A percentile compares a stretch with the other conserved stretches of the same genome.
These are phyloP conservation scores for Candida montana DNA, from an alignment of 805 yeast genomes.

Conservation along the genomic window DNA sequence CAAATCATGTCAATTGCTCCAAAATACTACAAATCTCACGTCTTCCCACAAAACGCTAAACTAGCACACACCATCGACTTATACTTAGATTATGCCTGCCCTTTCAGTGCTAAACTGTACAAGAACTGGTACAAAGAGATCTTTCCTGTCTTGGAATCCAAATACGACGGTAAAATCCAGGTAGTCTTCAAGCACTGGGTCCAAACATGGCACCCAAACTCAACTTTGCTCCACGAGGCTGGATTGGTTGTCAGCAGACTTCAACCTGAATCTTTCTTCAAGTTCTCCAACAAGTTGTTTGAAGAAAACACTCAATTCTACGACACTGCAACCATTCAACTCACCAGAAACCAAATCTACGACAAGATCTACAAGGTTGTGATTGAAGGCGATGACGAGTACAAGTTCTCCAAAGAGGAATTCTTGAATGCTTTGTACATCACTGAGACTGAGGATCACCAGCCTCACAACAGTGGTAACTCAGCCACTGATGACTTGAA, in stretches of 20 bases:
- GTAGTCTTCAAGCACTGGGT: conserved; percentile 65
- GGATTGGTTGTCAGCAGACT: conserved; percentile 60
- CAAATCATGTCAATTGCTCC: conserved; percentile 25
- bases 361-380: conserved; percentile 47
- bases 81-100: conserved; percentile 74
- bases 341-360: conserved; percentile 53
- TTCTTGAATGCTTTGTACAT: conserved; percentile 27
- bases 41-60: conserved; percentile 12
- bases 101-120: conserved; percentile 63
- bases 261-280: conserved; percentile 50
- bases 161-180: conserved; percentile 46
- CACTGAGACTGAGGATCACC: conserved; percentile 22
- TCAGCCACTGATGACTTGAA: conserved; percentile 57
- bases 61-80: conserved; percentile 46
- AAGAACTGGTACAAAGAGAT: conserved; percentile 46
- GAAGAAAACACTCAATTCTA: conserved; percentile 48
- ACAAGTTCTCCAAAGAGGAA: conserved; percentile 23
- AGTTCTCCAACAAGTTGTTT: conserved; percentile 51
- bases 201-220: conserved; percentile 88
- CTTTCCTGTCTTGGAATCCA: conserved; percentile 44
- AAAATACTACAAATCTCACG: conserved; percentile 23
- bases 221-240: conserved; percentile 64
- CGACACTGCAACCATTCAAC: conserved; percentile 53
- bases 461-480: conserved; percentile 51
- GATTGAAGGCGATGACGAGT: conserved; percentile 30